These are phyloP conservation scores for Myrica gale DNA, from an alignment of 306 rosid genomes.

Conservation along the genomic window DNA sequence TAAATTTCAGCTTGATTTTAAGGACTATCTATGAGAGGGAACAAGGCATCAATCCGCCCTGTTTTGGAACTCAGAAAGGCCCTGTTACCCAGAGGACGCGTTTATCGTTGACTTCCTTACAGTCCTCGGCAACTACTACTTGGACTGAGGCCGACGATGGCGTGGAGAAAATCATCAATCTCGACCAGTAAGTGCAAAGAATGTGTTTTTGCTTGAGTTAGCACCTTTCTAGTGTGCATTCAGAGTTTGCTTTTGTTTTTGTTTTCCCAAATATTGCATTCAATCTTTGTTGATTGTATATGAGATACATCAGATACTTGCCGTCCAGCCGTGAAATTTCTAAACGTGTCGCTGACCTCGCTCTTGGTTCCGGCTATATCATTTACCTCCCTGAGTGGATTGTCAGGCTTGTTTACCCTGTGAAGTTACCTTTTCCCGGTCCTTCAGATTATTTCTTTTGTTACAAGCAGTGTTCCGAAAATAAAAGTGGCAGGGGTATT, in stretches of 20 bases:
- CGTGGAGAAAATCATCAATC: constrained; percentile 47
- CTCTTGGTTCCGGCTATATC: constrained; percentile 9
- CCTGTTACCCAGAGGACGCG: constrained; percentile 31
- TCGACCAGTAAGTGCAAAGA: constrained; percentile 64
- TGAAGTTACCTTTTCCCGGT: not conserved
- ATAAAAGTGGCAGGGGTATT: not conserved
- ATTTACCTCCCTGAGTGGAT: constrained; percentile 3
- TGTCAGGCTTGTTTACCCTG: not conserved
- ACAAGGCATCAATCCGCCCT: constrained; percentile 11
- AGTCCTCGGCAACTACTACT: constrained; percentile 16
- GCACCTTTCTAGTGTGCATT: no score
- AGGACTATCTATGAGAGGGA: constrained; percentile 37
- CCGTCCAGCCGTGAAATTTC: not conserved
- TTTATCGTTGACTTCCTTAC: constrained; percentile 22
- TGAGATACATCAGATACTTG: constrained; percentile 13
- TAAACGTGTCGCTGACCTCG: constrained; percentile 12
- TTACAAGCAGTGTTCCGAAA: not conserved
- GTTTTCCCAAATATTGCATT: no score
- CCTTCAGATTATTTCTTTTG: not conserved
- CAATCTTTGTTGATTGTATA: not conserved
- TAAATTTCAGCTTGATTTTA: constrained; percentile 58
- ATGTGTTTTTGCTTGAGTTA: not conserved
- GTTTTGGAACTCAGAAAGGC: constrained; percentile 29
- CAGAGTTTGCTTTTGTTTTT: no score
- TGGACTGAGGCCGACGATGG: constrained; percentile 25